Percentiles rank a stretch among this genome's conserved stretches.
These are phyloP conservation scores for Spathaspora hagerdaliae DNA, from an alignment of 805 yeast species.

Conservation along the genomic window DNA sequence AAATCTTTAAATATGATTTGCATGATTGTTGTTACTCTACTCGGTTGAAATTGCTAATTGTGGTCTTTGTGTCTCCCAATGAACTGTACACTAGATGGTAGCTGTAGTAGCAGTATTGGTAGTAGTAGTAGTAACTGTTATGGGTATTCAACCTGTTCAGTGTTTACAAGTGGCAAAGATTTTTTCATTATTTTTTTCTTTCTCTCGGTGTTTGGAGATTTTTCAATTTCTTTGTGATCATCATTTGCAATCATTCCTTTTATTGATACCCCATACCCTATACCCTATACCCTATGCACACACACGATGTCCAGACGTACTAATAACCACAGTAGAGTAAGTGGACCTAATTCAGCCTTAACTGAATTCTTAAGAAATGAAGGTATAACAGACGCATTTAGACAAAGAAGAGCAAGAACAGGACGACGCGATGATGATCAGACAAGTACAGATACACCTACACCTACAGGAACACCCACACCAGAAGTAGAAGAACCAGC, in stretches of 20 bases:
- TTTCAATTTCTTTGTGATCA: too few relatives aligned
- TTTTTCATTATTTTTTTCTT: too few relatives aligned
- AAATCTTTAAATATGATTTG: constrained; percentile 83
- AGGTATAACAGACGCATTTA: constrained; percentile 82
- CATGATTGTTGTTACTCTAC: constrained; percentile 42
- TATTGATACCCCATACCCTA: too few relatives aligned
- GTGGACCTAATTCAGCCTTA: constrained; percentile 80
- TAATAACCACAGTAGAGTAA: constrained; percentile 19
- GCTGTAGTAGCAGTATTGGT: too few relatives aligned
- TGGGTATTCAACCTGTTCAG: too few relatives aligned
- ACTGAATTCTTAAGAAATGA: constrained; percentile 85
- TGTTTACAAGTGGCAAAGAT: too few relatives aligned
- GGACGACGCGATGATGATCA: constrained; percentile 15
- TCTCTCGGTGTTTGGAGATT: too few relatives aligned
- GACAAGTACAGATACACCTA: constrained; percentile 2
- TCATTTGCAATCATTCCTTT: too few relatives aligned
- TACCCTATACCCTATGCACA: too few relatives aligned
- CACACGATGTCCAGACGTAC: constrained; percentile 13
- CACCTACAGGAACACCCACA: constrained; percentile 4
- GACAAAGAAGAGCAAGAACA: constrained; percentile 30
- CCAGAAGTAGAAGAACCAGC: neutral
- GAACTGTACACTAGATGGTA: too few relatives aligned
- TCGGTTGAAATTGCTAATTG: neutral
- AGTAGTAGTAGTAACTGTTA: too few relatives aligned
- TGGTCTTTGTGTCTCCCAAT: too few relatives aligned